Evolutionary conservation across 202 grass and related monocot species (phyloP).

Genomic region (Dendrocalamus latiflorus): DNA sequence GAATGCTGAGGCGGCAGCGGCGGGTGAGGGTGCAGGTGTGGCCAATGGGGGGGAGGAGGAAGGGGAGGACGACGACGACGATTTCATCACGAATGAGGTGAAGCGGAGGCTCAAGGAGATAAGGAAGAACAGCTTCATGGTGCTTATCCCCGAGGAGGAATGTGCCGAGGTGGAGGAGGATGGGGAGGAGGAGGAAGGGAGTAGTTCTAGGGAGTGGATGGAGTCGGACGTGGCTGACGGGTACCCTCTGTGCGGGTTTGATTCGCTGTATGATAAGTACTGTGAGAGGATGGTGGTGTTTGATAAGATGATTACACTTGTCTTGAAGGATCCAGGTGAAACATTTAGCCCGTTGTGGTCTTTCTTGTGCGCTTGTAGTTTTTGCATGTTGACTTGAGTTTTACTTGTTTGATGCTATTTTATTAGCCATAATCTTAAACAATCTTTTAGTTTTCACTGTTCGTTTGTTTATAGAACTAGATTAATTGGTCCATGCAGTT

Average conservation of each 20-base stretch:
- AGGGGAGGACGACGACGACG: conserved; percentile 52
- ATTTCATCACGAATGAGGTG: conserved; percentile 81
- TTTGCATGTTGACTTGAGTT: not conserved
- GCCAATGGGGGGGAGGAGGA: not conserved
- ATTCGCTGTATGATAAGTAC: conserved; percentile 78
- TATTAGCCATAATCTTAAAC: not conserved
- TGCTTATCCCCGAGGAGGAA: conserved; percentile 75
- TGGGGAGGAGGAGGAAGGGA: conserved; percentile 42
- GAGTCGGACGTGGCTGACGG: conserved; percentile 37
- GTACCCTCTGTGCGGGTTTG: conserved; percentile 54
- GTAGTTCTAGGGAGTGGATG: conserved; percentile 50
- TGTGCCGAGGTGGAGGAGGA: conserved; percentile 54
- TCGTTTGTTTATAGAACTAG: not conserved
- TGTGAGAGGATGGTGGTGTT: conserved; percentile 74
- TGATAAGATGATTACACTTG: conserved; percentile 55
- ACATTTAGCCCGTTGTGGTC: not conserved
- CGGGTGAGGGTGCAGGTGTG: not conserved
- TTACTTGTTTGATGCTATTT: not conserved
- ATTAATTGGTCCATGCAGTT: not conserved
- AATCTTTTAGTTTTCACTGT: not conserved
- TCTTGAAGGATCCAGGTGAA: conserved; percentile 66
- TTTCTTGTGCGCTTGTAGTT: not conserved
- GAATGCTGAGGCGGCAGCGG: not conserved
- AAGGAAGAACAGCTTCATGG: conserved; percentile 88
- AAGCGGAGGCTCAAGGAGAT: conserved; percentile 90